Evolutionary conservation across 192 early-diverging fungal species (phyloP), one percentile per base, ranked within the genome.

Genomic region (Coemansia guatemalensis): DNA sequence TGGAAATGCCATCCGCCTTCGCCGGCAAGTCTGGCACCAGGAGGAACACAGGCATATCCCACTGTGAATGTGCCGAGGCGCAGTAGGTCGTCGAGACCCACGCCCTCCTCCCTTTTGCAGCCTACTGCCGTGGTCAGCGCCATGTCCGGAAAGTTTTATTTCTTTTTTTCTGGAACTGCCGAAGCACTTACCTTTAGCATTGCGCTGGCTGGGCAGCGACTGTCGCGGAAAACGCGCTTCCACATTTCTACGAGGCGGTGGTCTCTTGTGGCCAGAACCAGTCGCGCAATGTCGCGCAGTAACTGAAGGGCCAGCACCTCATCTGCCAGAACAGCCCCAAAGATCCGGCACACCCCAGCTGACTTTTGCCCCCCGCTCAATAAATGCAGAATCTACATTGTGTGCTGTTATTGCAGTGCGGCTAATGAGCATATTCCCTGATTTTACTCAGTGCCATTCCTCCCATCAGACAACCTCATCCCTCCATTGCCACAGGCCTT

Each of bases 371-470:
- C 48, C 29, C 51, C 63, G 8, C 30, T 21, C 53, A 75, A 62
- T 58, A 75, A 59, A 68, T 75, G 66, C 58, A 78, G 35, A 8
- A 69, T 67, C 75, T 78, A 78, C 66, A 78, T 58, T 41, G 23
- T 20, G 27, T 26, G 23, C 41, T 44, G 39, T 44, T 44, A 17
- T 44, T 44, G 39, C 14, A 44, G 14, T n/a, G 39, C 3, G 9
- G 8, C 3, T 44, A 44, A 17, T 44, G 39, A 59, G 35, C 4
- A 41, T 35, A 48, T 53, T 51, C n/a, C 53, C 23, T 47, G 51
- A 44, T 64, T 65, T 56, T 49, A n/a, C 26, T 56, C 32, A 49
- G 58, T 32, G 22, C 27, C 44, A 60, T 60, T 54, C 1, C 39
- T 44, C 14, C 12, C 39, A 44, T 44, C 39, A 17, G 29, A 30